Conservation (phyloP, 1,284 basidiomycete genomes). For the Cerrena zonata region DNA sequence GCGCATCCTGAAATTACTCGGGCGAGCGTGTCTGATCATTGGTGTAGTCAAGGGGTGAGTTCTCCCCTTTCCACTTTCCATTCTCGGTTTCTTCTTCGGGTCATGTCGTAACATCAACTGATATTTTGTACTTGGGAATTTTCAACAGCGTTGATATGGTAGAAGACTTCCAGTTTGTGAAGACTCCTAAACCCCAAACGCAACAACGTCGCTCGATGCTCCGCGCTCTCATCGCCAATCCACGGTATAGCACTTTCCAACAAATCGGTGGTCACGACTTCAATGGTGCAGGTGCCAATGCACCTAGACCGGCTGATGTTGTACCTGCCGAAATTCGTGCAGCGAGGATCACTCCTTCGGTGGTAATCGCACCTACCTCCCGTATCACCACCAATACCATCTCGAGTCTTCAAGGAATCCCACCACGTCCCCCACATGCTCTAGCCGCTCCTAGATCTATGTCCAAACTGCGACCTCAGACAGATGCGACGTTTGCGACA, state of each 20-base stretch:
- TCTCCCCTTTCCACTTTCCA: too few relatives aligned
- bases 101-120: too few relatives aligned
- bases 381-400: background rate
- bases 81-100: too few relatives aligned
- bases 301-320: too few relatives aligned
- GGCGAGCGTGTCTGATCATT: slow-evolving; percentile 48
- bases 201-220: slow-evolving; percentile 24
- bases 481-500: too few relatives aligned
- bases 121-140: slow-evolving; percentile 5
- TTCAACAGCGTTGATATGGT: slow-evolving; percentile 24
- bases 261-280: slow-evolving; percentile 33
- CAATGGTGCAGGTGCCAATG: background rate
- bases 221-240: slow-evolving; percentile 46
- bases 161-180: slow-evolving; percentile 29
- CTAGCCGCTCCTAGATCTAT: too few relatives aligned
- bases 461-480: too few relatives aligned
- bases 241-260: slow-evolving; percentile 48
- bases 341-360: background rate
- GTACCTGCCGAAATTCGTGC: background rate
- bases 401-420: background rate
- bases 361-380: background rate
- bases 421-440: background rate
- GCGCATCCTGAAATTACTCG: slow-evolving; percentile 51
- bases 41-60: slow-evolving; percentile 63
- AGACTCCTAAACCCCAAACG: slow-evolving; percentile 10